Evolutionary conservation across 352 stramenopile species (phyloP).

Genomic region (Lagenidium sp.): DNA sequence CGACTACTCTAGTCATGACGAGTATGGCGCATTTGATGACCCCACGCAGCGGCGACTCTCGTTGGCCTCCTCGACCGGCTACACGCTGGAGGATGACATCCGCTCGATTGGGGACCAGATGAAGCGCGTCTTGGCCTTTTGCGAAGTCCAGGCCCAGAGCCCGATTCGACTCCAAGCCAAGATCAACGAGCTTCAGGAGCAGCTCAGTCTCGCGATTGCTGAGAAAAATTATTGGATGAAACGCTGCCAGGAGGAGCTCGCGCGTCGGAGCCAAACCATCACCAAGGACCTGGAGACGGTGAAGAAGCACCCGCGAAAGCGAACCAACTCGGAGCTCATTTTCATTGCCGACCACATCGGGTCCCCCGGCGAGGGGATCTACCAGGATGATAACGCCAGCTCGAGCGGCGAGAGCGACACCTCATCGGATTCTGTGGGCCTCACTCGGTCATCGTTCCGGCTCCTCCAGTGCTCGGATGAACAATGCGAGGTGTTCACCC

Average conservation of each 20-base stretch:
- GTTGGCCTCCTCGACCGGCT: conserved; percentile 31
- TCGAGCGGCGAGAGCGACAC: conserved; percentile 24
- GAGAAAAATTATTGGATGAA: conserved; percentile 91
- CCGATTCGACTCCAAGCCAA: conserved; percentile 63
- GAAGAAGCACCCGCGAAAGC: conserved; percentile 43
- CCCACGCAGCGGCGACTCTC: conserved; percentile 26
- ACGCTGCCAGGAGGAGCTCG: conserved; percentile 62
- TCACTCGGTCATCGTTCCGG: conserved; percentile 56
- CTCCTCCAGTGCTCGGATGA: conserved; percentile 83
- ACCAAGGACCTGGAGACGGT: conserved; percentile 23
- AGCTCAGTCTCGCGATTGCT: conserved; percentile 58
- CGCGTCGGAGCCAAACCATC: conserved; percentile 27
- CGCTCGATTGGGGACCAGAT: conserved; percentile 71
- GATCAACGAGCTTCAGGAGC: conserved; percentile 71
- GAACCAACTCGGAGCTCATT: conserved; percentile 81
- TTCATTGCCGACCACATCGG: conserved; percentile 73
- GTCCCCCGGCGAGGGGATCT: conserved; percentile 61
- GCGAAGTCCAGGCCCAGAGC: conserved; percentile 61
- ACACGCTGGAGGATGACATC: conserved; percentile 70
- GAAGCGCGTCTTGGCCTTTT: conserved; percentile 74
- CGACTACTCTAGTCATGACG: too few relatives aligned
- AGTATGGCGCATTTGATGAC: too few relatives aligned
- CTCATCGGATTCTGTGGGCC: conserved; percentile 26
- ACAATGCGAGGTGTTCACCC: conserved; percentile 83
- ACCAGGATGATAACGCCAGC: conserved; percentile 49